Evolutionary conservation across 805 yeast species (phyloP).

Genomic region (Ogataea saltuana): DNA sequence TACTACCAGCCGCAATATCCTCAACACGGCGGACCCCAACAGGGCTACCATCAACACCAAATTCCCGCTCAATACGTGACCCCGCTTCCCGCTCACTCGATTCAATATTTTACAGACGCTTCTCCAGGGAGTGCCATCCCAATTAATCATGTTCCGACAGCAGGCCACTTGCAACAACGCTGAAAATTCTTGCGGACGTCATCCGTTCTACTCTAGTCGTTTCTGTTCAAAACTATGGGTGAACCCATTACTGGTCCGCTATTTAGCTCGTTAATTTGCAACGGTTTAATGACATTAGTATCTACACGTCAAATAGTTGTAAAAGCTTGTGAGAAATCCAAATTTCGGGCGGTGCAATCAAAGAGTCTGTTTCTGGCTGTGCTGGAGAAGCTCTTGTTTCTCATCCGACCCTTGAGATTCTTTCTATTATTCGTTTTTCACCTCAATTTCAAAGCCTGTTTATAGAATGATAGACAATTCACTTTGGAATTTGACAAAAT

Average conservation of each 20-base stretch:
- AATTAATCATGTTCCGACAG: slow-evolving; percentile 2
- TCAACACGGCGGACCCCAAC: slow-evolving; percentile 3
- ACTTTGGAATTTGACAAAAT: no score
- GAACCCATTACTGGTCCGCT: neutral
- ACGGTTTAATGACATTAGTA: neutral
- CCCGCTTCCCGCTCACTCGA: neutral
- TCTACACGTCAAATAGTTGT: neutral
- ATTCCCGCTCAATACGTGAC: neutral
- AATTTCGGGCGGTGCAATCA: neutral
- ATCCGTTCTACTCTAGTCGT: neutral
- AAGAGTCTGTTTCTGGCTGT: no score
- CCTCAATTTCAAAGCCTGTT: no score
- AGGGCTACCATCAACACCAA: neutral
- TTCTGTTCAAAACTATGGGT: no score
- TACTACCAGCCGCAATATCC: slow-evolving; percentile 12
- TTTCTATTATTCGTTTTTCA: no score
- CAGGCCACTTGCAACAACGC: slow-evolving; percentile 2
- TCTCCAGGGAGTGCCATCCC: slow-evolving; percentile 3
- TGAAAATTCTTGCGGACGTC: no score
- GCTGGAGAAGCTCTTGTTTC: no score
- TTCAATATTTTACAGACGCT: slow-evolving; percentile 2
- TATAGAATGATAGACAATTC: no score
- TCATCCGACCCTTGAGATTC: no score
- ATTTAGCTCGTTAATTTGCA: neutral
- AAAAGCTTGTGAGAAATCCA: neutral